Base-by-base conservation (phyloP, 208 protist genomes). In the Wallacemonas sp. region DNA sequence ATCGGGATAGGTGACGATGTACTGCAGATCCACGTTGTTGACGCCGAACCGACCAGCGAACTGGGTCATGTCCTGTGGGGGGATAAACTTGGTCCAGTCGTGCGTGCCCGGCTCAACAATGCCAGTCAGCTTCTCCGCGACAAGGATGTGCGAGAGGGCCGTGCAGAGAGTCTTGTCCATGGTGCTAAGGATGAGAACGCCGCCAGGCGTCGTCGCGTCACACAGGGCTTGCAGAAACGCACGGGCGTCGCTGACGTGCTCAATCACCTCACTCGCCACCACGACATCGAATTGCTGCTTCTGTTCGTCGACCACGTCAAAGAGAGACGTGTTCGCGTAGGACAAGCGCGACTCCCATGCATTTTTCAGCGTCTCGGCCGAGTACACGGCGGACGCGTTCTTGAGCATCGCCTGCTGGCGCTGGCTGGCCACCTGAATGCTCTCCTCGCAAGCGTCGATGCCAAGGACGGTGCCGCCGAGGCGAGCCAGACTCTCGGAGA, bases 71-170 rank as follows among this genome's bases (percentile, higher is more conserved):
- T 98, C 93, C 1, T 65, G 24, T 0, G 92, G 88, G 14, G 76
- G 84, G 16, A 98, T 70, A 69, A 95, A 98, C 68, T 97, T 96
- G 23, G 68, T 58, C 93, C 90, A 97, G 76, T 96, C 88, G 70
- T 98, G 94, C 14, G 92, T 97, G 61, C 93, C 93, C 17, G 79
- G 75, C 41, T 81, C 72, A 21, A 97, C 94, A 19, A 94, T 48
- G 17, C 83, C 80, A 1, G 92, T 88, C 12, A 98, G 48, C 60
- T 90, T 80, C 74, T 98, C 96, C 2, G 94, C 96, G 14, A 92
- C 36, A 12, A 81, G 57, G 68, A 98, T 92, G 47, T 88, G 76
- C 8, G 82, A 74, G 19, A 96, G 19, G 9, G 81, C 94, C 11
- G 96, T 94, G 24, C 68, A 47, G 17, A 85, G 6, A 5, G 87